Evolutionary conservation across 2,329 filamentous ascomycete species (phyloP).

Genomic region (Helotiales sp.): DNA sequence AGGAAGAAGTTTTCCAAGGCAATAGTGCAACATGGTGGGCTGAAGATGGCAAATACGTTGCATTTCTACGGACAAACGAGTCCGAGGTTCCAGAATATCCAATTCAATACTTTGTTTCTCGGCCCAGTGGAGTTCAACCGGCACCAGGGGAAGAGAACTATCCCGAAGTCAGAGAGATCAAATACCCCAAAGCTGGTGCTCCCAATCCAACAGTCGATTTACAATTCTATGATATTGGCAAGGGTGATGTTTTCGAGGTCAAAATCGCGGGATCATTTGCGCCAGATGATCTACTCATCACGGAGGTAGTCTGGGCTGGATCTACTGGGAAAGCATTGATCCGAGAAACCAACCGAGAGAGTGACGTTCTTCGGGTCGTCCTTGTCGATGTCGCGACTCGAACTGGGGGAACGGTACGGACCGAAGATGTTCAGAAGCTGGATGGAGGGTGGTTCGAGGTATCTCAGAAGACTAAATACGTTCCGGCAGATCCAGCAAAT

Average conservation of each 20-base stretch:
- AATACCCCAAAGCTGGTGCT: constrained; percentile 94
- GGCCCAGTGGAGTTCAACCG: constrained; percentile 76
- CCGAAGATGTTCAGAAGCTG: constrained; percentile 78
- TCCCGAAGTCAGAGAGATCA: constrained; percentile 88
- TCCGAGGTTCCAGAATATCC: constrained; percentile 89
- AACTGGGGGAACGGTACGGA: constrained; percentile 78
- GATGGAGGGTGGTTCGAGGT: constrained; percentile 99
- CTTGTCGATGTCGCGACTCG: constrained; percentile 79
- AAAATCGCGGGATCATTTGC: constrained; percentile 77
- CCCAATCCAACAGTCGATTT: constrained; percentile 91
- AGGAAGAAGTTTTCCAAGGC: constrained; percentile 78
- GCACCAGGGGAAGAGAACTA: constrained; percentile 80
- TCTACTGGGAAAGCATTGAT: constrained; percentile 75
- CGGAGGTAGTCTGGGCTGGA: constrained; percentile 90
- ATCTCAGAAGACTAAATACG: constrained; percentile 80
- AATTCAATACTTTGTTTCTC: constrained; percentile 88
- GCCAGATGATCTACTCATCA: constrained; percentile 86
- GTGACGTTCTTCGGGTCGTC: constrained; percentile 86
- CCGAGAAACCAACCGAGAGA: constrained; percentile 92
- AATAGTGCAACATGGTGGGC: constrained; percentile 96
- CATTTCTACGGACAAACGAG: constrained; percentile 94
- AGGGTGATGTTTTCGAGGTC: constrained; percentile 79
- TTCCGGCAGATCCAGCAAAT: constrained; percentile 80
- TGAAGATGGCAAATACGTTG: constrained; percentile 83
- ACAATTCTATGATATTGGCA: constrained; percentile 83